Base-by-base conservation (phyloP, 441 rosid species). In the Erodium chrysanthum region DNA sequence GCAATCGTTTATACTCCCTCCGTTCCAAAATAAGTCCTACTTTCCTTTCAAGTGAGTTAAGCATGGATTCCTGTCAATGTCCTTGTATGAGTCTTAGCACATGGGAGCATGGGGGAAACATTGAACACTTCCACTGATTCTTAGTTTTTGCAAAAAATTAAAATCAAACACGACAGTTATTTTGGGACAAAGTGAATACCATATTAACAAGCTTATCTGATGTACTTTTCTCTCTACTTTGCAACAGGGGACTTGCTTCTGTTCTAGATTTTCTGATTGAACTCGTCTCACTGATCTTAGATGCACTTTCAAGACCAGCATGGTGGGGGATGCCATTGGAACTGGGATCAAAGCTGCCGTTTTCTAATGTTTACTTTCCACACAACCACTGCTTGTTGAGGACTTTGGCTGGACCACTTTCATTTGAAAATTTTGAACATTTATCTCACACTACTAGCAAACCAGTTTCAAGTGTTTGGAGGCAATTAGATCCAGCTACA, bases 271-370 rank as follows among this genome's bases (percentile, higher is more conserved):
- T 89, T 70, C 73, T 84, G 68, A 79, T 68, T 66, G 85, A 78
- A 50, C 79, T 91, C 75, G 90, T 81, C 50, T 66, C 72, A 5
- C 77, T 79, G 64, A 74, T 82, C 56, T 60, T 84, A 75, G 91
- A 89, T 70, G 72, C 80, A 33, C 72, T 86, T 59, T 78, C 88
- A 63, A 85, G 86, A 80, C 96, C 96, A 56, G 71, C 81, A 29
- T 68, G 78, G 80, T 89, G 97, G 92, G 88, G 89, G 74, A 72
- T 89, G 69, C 70, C 88, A 17, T 10, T 82, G 79, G 88, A 85
- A 68, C 65, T 79, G 71, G 90, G 83, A 76, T 79, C 78, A 74
- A 73, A 68, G 79, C 82, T 92, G 69, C 89, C 89, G 50, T 84
- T 85, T 77, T 81, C 85, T 69, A 73, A 70, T 75, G 84, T 90